phyloP scores from a whole-genome alignment of 805 yeast genomes.

The Komagataella kurtzmanii region DNA sequence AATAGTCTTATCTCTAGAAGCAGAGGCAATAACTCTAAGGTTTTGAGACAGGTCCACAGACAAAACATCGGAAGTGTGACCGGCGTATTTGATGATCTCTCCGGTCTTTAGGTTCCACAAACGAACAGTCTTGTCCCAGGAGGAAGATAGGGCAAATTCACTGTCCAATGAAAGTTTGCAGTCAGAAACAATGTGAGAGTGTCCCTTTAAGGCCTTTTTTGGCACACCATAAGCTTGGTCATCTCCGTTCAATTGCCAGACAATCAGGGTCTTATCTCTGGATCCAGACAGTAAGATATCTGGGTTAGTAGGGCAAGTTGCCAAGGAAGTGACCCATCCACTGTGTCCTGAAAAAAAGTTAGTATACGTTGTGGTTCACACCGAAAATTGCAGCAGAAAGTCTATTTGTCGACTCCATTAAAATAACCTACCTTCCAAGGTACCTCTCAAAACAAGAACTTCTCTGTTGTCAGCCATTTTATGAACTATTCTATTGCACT shows the following conservation, averaged over 20 bases:
- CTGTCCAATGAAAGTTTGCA: conserved; percentile 97
- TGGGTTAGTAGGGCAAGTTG: conserved; percentile 97
- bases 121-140: conserved; percentile 99
- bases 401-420: background rate
- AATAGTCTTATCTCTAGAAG: conserved; percentile 98
- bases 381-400: background rate
- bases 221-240: conserved; percentile 97
- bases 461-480: conserved; percentile 32
- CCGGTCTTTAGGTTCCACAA: conserved; percentile 96
- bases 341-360: conserved; percentile 40
- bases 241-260: conserved; percentile 94
- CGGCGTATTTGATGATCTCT: conserved; percentile 89
- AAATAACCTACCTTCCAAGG: conserved; percentile 68
- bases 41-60: conserved; percentile 93
- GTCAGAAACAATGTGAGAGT: conserved; percentile 98
- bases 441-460: conserved; percentile 99
- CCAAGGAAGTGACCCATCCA: conserved; percentile 97
- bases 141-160: conserved; percentile 93
- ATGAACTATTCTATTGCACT: background rate
- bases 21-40: conserved; percentile 96
- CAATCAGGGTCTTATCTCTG: conserved; percentile 96
- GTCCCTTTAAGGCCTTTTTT: conserved; percentile 94
- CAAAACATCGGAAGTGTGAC: conserved; percentile 95
- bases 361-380: conserved; percentile 3
- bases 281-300: conserved; percentile 96